These are phyloP conservation scores for Trichoderma sp. DNA, from an alignment of 2,329 filamentous ascomycete genomes.

Conservation along the genomic window DNA sequence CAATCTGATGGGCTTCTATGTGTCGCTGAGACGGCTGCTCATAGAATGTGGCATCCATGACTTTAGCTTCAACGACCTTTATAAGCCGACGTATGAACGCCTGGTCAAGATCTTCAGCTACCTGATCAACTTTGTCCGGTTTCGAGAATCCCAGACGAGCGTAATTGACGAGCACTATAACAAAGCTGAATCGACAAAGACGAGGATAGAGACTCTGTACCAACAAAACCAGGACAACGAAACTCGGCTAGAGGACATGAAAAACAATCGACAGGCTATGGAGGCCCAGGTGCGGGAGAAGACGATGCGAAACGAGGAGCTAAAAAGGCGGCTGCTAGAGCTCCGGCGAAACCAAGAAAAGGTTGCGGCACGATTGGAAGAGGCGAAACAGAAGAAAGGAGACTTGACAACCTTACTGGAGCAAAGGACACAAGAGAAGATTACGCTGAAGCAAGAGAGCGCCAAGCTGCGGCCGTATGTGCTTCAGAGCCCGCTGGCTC, in stretches of 20 bases:
- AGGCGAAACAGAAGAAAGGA: slow-evolving; percentile 75
- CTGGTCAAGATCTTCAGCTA: slow-evolving; percentile 96
- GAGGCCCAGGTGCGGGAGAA: slow-evolving; percentile 82
- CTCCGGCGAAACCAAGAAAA: slow-evolving; percentile 78
- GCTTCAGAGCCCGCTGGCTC: slow-evolving; percentile 76
- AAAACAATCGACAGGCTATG: slow-evolving; percentile 73
- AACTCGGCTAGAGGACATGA: slow-evolving; percentile 74
- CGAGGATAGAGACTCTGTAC: slow-evolving; percentile 82
- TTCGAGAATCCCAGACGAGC: slow-evolving; percentile 85
- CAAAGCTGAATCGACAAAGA: slow-evolving; percentile 80
- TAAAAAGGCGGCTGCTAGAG: slow-evolving; percentile 79
- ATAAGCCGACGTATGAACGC: slow-evolving; percentile 84
- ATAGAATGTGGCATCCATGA: slow-evolving; percentile 88
- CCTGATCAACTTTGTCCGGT: slow-evolving; percentile 97
- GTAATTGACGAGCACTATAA: slow-evolving; percentile 94
- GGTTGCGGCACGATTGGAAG: slow-evolving; percentile 78
- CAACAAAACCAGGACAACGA: slow-evolving; percentile 86
- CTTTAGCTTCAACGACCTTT: slow-evolving; percentile 89
- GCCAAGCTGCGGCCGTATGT: slow-evolving; percentile 90
- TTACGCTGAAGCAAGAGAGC: slow-evolving; percentile 77
- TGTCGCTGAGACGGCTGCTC: slow-evolving; percentile 74
- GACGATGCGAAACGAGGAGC: slow-evolving; percentile 77
- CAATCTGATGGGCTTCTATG: slow-evolving; percentile 94
- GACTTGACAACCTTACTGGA: slow-evolving; percentile 70
- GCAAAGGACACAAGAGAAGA: slow-evolving; percentile 65